A percentile compares a stretch with the other conserved stretches of the same genome.
Evolutionary conservation across 768 basidiomycete species (phyloP).

Genomic region (Serendipita sp.): DNA sequence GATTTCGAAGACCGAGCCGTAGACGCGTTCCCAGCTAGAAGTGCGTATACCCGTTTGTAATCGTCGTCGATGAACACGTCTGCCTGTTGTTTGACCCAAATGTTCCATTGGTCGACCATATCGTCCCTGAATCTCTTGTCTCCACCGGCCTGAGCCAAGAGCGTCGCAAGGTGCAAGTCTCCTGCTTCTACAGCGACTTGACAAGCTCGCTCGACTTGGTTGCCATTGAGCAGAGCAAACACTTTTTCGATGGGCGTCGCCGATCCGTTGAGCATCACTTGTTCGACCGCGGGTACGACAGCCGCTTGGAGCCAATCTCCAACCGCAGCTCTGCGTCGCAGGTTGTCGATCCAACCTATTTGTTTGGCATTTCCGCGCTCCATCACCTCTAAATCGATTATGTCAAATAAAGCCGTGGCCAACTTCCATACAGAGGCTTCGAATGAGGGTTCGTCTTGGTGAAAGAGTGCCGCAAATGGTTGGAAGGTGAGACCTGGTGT

Average conservation of each 20-base stretch:
- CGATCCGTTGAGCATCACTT: slow-evolving; percentile 38
- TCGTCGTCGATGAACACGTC: slow-evolving; percentile 50
- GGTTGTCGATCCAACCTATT: slow-evolving; percentile 38
- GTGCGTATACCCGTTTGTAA: slow-evolving; percentile 65
- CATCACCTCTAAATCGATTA: slow-evolving; percentile 48
- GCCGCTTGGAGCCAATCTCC: slow-evolving; percentile 72
- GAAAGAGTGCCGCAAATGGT: slow-evolving; percentile 59
- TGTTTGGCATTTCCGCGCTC: slow-evolving; percentile 37
- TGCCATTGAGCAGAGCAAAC: slow-evolving; percentile 70
- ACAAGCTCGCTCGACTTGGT: slow-evolving; percentile 76
- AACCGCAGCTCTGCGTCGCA: slow-evolving; percentile 65
- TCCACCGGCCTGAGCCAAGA: slow-evolving; percentile 75
- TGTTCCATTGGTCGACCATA: slow-evolving; percentile 52
- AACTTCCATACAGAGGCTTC: slow-evolving; percentile 79
- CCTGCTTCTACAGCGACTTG: slow-evolving; percentile 55
- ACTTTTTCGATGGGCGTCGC: slow-evolving; percentile 34
- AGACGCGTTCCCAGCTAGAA: slow-evolving; percentile 63
- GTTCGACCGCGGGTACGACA: slow-evolving; percentile 54
- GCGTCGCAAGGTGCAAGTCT: slow-evolving; percentile 71
- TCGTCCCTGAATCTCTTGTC: slow-evolving; percentile 60
- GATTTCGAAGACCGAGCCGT: slow-evolving; percentile 33
- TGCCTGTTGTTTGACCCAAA: slow-evolving; percentile 68
- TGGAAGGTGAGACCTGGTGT: slow-evolving; percentile 52
- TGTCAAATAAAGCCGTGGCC: slow-evolving; percentile 77
- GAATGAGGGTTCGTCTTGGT: slow-evolving; percentile 49